phyloP scores from a whole-genome alignment of 352 stramenopile species.

The Globisporangium cederbergense region DNA sequence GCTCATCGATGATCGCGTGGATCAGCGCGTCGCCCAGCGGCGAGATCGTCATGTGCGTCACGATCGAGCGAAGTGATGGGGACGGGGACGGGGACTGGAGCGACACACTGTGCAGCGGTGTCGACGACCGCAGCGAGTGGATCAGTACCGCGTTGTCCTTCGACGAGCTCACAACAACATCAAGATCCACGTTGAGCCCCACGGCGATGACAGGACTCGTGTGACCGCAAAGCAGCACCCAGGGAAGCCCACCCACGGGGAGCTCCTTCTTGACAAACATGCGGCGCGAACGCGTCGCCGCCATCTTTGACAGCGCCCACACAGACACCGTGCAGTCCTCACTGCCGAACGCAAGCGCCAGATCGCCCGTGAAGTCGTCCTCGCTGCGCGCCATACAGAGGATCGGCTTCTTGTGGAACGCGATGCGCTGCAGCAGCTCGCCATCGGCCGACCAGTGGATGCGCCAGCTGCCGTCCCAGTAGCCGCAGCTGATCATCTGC shows the following conservation, averaged over 20 bases:
- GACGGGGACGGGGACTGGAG: conserved; percentile 35
- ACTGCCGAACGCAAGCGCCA: conserved; percentile 79
- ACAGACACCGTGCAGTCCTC: conserved; percentile 85
- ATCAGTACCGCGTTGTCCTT: conserved; percentile 74
- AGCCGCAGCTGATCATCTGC: conserved; percentile 88
- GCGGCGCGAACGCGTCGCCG: conserved; percentile 69
- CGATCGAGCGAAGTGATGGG: conserved; percentile 29
- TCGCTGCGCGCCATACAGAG: conserved; percentile 82
- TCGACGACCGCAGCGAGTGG: conserved; percentile 71
- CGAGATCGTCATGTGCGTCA: conserved; percentile 77
- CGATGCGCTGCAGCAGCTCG: conserved; percentile 79
- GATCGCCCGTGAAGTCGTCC: conserved; percentile 83
- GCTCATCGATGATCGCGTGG: conserved; percentile 62
- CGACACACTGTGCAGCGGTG: conserved; percentile 68
- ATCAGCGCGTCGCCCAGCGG: conserved; percentile 66
- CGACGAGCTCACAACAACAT: conserved; percentile 79
- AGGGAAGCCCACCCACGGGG: conserved; percentile 71
- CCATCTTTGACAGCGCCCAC: conserved; percentile 82
- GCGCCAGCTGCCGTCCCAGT: conserved; percentile 86
- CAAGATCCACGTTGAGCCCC: conserved; percentile 75
- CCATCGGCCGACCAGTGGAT: conserved; percentile 86
- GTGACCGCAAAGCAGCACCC: conserved; percentile 76
- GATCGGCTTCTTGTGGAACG: conserved; percentile 87
- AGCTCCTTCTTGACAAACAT: conserved; percentile 87
- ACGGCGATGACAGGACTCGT: conserved; percentile 76